Conservation (phyloP, 352 stramenopile species). For the Pythium biforme region DNA sequence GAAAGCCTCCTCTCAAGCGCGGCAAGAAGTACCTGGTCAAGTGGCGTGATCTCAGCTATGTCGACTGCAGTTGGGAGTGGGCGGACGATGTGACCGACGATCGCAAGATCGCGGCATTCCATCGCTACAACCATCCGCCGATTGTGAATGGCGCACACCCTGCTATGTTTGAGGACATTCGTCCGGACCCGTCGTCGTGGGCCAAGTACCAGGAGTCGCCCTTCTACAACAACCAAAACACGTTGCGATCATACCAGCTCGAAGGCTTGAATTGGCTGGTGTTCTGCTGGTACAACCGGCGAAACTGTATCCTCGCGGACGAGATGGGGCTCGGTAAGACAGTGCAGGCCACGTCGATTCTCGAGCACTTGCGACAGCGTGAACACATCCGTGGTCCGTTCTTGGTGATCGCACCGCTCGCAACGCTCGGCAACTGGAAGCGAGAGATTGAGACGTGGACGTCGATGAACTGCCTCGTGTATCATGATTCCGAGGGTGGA, state of each 20-base stretch:
- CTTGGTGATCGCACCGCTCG: conserved; percentile 97
- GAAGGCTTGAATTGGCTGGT: conserved; percentile 98
- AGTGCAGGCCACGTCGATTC: conserved; percentile 91
- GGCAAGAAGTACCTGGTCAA: conserved; percentile 92
- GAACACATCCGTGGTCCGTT: conserved; percentile 95
- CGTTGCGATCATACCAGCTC: conserved; percentile 96
- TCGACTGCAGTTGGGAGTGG: conserved; percentile 90
- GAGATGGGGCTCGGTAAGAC: conserved; percentile 92
- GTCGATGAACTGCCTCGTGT: conserved; percentile 99
- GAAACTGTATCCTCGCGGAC: conserved; percentile 91
- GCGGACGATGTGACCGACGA: conserved; percentile 88
- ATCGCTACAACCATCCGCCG: conserved; percentile 84
- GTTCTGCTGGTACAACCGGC: conserved; percentile 97
- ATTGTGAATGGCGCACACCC: conserved; percentile 82
- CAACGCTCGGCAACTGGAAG: conserved; percentile 98
- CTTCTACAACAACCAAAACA: conserved; percentile 93
- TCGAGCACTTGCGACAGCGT: conserved; percentile 92
- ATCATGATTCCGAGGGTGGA: conserved; percentile 95
- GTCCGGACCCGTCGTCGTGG: conserved; percentile 74
- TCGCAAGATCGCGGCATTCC: conserved; percentile 85
- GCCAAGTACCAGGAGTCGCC: conserved; percentile 89
- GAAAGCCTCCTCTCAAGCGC: conserved; percentile 54
- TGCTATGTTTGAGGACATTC: conserved; percentile 78
- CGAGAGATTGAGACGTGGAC: conserved; percentile 99
- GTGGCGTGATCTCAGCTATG: conserved; percentile 89